Evolutionary conservation across 2,329 filamentous ascomycete species (phyloP).

Genomic region (Furcasterigmium sp.): DNA sequence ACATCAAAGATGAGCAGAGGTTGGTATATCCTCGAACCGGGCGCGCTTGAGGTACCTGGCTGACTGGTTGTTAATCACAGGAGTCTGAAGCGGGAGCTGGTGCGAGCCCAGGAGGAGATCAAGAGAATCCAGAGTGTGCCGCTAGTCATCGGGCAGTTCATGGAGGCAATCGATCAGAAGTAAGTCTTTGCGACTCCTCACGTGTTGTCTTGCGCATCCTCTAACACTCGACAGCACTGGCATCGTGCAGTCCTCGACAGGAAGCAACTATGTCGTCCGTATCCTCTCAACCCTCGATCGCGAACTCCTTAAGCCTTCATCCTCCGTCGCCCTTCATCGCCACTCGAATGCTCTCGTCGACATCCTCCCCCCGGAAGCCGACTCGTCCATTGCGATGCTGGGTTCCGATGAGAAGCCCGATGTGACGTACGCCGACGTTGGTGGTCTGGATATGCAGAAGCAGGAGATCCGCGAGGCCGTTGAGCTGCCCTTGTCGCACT

Average conservation of each 20-base stretch:
- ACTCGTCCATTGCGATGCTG: conserved; percentile 98
- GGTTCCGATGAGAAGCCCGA: conserved; percentile 96
- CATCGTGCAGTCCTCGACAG: conserved; percentile 96
- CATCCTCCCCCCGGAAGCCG: conserved; percentile 96
- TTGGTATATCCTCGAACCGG: conserved; percentile 26
- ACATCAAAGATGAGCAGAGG: conserved; percentile 99
- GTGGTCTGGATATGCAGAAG: conserved; percentile 98
- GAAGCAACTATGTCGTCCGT: conserved; percentile 97
- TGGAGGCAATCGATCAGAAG: conserved; percentile 99
- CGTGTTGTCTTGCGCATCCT: neutral
- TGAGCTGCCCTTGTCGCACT: conserved; percentile 92
- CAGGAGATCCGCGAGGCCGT: conserved; percentile 98
- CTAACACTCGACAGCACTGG: conserved; percentile 65
- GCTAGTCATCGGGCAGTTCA: conserved; percentile 97
- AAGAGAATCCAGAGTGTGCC: conserved; percentile 99
- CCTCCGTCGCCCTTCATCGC: conserved; percentile 92
- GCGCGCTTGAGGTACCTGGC: neutral
- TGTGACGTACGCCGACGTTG: conserved; percentile 95
- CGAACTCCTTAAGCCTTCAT: conserved; percentile 95
- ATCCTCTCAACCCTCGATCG: conserved; percentile 98
- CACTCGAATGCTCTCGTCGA: conserved; percentile 98
- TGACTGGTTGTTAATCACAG: conserved; percentile 37
- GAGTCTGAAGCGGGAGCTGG: conserved; percentile 94
- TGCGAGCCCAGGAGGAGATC: conserved; percentile 97
- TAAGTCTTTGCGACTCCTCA: conserved; percentile 38